Evolutionary conservation across 2,329 filamentous ascomycete species (phyloP), one percentile per base, ranked within the genome.

Genomic region (Cadophora gregata): DNA sequence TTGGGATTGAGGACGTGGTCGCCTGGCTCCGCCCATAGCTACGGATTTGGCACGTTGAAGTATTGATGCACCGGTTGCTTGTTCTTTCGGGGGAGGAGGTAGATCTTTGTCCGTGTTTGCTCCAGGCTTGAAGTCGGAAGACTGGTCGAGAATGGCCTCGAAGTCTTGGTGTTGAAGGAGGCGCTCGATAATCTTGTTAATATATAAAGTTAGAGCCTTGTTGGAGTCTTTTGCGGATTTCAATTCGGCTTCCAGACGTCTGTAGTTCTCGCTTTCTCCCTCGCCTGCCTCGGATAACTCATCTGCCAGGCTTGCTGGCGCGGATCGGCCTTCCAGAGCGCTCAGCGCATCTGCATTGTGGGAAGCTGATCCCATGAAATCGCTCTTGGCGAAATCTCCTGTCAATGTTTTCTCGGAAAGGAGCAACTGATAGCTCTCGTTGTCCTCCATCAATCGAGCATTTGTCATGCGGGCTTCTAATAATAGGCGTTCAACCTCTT

Each of bases 171-270:
- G 92, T 77, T 97, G 92, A 69, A 99, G 86, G 53, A 99, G 87
- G 65, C 96, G 91, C 78, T 96, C 96, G 78, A 99, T 97, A 78
- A 99, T 98, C 82, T 96, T 97, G 86, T 98, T 97, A 83, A 99
- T 97, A 82, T 99, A 99, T 71, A 98, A 84, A 27, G 93, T 97
- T 73, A 99, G 84, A 33, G 96, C 96, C 83, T 98, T 98, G 84
- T 99, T 98, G 82, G 97, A 90, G 78, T 97, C 95, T 81, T 92
- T 95, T 73, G 93, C 83, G 9, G 87, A 85, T 79, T 91, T 93
- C 72, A 96, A 80, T 74, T 98, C 95, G 12, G 84, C 80, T 77
- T 97, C 94, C 14, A 96, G 83, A 62, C 88, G 88, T 74, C 90
- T 90, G 71, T 87, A 84, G 56, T 80, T 81, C 64, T 88, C 86